Evolutionary conservation across 345 rosid genomes (phyloP).

Genomic region (Corymbia maculata): DNA sequence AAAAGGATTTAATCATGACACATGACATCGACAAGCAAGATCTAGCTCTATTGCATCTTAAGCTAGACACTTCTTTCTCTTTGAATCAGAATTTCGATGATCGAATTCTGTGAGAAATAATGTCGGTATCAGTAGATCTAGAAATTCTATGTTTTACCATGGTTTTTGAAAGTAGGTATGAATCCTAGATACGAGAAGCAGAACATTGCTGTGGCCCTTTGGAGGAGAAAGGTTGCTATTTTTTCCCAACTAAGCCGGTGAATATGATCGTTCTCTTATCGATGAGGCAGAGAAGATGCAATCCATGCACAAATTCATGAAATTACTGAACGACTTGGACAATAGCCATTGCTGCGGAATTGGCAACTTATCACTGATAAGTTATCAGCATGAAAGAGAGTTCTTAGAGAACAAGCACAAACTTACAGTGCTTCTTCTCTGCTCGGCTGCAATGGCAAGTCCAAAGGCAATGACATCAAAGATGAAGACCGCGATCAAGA

Average conservation of each 20-base stretch:
- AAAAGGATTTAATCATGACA: not conserved
- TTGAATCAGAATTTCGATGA: not conserved
- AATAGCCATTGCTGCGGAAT: not conserved
- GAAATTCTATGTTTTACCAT: not conserved
- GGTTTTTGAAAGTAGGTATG: not conserved
- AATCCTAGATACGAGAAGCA: not conserved
- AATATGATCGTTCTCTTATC: not conserved
- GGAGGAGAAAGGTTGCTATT: not conserved
- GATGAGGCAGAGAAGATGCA: not conserved
- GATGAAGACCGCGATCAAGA: conserved; percentile 53
- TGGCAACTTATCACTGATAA: not conserved
- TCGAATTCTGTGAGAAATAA: not conserved
- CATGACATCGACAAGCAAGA: not conserved
- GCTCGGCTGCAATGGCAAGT: conserved; percentile 95
- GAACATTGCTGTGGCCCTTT: not conserved
- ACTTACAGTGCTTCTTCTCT: conserved; percentile 90
- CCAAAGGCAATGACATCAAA: conserved; percentile 85
- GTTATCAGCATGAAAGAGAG: not conserved
- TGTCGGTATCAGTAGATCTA: not conserved
- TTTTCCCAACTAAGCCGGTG: not conserved
- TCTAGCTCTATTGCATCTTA: not conserved
- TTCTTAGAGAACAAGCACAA: not conserved
- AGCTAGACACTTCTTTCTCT: not conserved
- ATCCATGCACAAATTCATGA: not conserved
- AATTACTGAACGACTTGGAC: not conserved